A percentile compares a stretch with the other conserved stretches of the same genome.
Conservation (phyloP, 2,329 filamentous ascomycete species). For the Colletotrichum phormii region DNA sequence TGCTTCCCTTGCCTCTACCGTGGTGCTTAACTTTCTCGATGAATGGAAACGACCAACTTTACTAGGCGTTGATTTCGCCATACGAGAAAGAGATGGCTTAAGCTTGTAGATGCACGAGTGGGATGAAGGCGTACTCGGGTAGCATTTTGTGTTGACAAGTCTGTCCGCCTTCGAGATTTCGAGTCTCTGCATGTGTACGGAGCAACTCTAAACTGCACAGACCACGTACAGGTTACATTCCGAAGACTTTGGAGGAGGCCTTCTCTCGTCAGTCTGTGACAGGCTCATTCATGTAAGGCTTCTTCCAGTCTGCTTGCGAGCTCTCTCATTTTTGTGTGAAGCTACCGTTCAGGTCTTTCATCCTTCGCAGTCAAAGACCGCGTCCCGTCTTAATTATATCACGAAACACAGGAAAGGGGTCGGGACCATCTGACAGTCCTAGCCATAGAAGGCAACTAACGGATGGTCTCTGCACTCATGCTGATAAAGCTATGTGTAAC, state of each 20-base stretch:
- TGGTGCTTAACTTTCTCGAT: not conserved
- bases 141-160: not conserved
- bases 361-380: not conserved
- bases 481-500: not conserved
- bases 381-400: not conserved
- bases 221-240: not conserved
- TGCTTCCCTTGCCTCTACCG: not conserved
- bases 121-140: not conserved
- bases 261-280: not conserved
- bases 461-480: not conserved
- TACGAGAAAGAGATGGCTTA: not conserved
- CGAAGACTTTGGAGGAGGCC: not conserved
- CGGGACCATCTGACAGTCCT: not conserved
- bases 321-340: not conserved
- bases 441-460: not conserved
- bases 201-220: not conserved
- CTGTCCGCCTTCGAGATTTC: not conserved
- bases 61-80: not conserved
- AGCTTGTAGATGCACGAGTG: not conserved
- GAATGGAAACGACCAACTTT: not conserved
- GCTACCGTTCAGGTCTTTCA: not conserved
- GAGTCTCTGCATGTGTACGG: too few species aligned
- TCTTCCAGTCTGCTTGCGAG: not conserved
- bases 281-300: too few species aligned
- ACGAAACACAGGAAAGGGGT: not conserved